phyloP scores from a whole-genome alignment of 78 protist genomes.

The Dictyostelium firmibasis region DNA sequence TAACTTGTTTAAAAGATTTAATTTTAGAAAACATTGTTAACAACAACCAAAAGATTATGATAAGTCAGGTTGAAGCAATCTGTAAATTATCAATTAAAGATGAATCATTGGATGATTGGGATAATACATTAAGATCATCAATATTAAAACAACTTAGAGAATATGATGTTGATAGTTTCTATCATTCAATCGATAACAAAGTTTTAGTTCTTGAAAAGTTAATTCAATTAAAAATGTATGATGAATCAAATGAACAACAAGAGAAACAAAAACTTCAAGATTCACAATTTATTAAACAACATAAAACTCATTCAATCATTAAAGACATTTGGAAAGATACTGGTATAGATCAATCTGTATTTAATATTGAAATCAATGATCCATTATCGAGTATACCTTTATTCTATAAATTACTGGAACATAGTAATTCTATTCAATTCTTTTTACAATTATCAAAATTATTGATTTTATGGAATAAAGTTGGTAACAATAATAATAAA shows the following conservation, averaged over 20 bases:
- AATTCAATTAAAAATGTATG: neutral
- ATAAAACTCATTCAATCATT: constrained; percentile 54
- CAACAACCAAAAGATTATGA: neutral
- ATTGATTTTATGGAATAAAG: constrained; percentile 40
- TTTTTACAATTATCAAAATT: constrained; percentile 36
- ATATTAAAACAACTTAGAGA: constrained; percentile 9
- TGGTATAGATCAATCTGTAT: neutral
- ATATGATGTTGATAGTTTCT: neutral
- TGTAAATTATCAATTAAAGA: neutral
- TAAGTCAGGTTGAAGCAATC: neutral
- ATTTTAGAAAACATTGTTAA: neutral
- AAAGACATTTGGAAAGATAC: constrained; percentile 57
- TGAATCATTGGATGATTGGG: neutral
- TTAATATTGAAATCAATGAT: neutral
- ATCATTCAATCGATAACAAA: neutral
- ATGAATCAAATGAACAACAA: neutral
- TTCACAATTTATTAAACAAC: neutral
- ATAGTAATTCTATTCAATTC: neutral
- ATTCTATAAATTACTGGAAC: neutral
- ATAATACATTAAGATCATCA: neutral
- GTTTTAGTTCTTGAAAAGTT: constrained; percentile 17
- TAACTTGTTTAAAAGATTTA: neutral
- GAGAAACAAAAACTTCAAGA: neutral
- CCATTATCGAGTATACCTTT: constrained; percentile 13
- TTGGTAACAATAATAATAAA: neutral